A percentile compares a stretch with the other conserved stretches of the same genome.
Evolutionary conservation across 176 grass and related monocot species (phyloP).

Genomic region (Neostapfia colusana): DNA sequence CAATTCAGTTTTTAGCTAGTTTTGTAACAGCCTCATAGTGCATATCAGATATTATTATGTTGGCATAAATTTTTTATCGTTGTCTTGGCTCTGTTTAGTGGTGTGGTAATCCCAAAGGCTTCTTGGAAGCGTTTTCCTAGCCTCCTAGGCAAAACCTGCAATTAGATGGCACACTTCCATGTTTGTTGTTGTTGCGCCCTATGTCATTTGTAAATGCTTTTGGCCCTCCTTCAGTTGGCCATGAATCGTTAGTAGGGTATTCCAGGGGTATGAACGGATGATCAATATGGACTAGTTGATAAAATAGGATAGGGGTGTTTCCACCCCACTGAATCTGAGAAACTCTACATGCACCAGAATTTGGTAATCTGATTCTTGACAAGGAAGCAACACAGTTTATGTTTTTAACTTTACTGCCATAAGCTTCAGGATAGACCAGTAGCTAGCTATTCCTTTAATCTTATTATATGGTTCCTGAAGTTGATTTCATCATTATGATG

Average conservation of each 20-base stretch:
- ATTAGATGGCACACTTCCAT: neutral
- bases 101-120: neutral
- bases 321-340: neutral
- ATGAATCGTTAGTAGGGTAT: neutral
- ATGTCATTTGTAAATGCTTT: neutral
- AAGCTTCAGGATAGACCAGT: neutral
- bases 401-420: neutral
- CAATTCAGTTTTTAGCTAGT: neutral
- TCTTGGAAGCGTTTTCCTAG: neutral
- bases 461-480: neutral
- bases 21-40: neutral
- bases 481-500: neutral
- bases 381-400: neutral
- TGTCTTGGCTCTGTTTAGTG: neutral
- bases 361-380: neutral
- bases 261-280: neutral
- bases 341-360: neutral
- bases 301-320: neutral
- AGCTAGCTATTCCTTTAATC: neutral
- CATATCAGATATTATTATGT: neutral
- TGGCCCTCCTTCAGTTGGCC: neutral
- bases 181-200: neutral
- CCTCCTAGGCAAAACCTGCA: neutral
- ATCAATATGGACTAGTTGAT: neutral
- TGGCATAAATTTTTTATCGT: neutral